Conservation (phyloP, 1,139 yeast genomes). For the Meyerozyma elateridarum region DNA sequence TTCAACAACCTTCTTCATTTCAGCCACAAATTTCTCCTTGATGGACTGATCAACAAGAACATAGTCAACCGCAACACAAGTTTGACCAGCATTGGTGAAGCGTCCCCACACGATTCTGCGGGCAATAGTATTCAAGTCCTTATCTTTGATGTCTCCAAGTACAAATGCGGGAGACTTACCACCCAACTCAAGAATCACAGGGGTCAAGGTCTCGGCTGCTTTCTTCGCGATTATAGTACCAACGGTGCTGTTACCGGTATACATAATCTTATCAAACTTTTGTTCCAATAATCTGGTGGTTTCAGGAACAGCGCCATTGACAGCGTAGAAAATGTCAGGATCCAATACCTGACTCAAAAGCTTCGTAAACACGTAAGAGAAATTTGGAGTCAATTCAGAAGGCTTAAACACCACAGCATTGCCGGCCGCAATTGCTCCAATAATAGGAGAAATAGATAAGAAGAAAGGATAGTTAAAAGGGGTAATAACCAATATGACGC, state of each 20-base stretch:
- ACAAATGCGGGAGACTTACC: slow-evolving; percentile 88
- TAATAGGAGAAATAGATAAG: slow-evolving; percentile 60
- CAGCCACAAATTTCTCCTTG: slow-evolving; percentile 44
- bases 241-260: slow-evolving; percentile 76
- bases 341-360: slow-evolving; percentile 53
- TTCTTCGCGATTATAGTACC: slow-evolving; percentile 75
- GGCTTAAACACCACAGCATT: slow-evolving; percentile 80
- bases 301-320: slow-evolving; percentile 73
- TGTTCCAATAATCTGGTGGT: slow-evolving; percentile 61
- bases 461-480: slow-evolving; percentile 87
- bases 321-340: slow-evolving; percentile 53
- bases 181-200: slow-evolving; percentile 79
- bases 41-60: slow-evolving; percentile 57
- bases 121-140: slow-evolving; percentile 50
- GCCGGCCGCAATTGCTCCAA: slow-evolving; percentile 86
- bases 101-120: slow-evolving; percentile 75
- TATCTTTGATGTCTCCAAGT: slow-evolving; percentile 44
- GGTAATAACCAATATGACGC: slow-evolving; percentile 68
- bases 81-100: slow-evolving; percentile 81
- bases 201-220: slow-evolving; percentile 83
- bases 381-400: slow-evolving; percentile 67
- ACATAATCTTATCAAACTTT: slow-evolving; percentile 77
- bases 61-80: slow-evolving; percentile 88
- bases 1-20: slow-evolving; percentile 38
- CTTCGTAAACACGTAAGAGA: slow-evolving; percentile 51